Base-by-base conservation (phyloP, 2,329 filamentous ascomycete genomes). In the Exophiala mesophila region DNA sequence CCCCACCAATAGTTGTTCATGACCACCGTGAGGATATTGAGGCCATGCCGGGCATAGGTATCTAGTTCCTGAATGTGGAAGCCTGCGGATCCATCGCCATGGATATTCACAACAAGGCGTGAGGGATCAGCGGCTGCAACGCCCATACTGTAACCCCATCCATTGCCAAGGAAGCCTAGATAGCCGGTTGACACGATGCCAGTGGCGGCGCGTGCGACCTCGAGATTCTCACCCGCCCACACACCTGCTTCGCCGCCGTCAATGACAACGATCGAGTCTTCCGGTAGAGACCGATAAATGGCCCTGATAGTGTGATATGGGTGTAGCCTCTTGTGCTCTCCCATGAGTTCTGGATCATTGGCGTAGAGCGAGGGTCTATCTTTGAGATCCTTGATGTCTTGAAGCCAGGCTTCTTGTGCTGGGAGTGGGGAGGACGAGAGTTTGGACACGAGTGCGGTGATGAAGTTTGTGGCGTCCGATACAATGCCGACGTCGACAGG, bases 61-160 rank as follows among this genome's bases (percentile, higher is more conserved):
- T 71, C 68, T 2, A 71, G 59, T 47, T 71, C 68, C 39, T 64
- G 63, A 31, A 71, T 56, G 44, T 72, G 64, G 51, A 72, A 69
- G 1, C 69, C 69, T 1, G 64, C 66, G 12, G 58, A 62, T 4
- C 68, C 69, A 47, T 73, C 68, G 6, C 68, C 69, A 29, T 71
- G 67, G 3, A 71, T 57, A 43, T 67, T 70, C 4, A 72, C 55
- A 0, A 73, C 55, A 10, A 65, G 56, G 4, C 59, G 52, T 9
- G 52, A 49, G 1, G 63, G 64, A n/a, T 59, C 62, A 1, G 68
- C 69, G 3, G 70, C 52, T 0, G 67, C 67, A 7, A 64, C 65
- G 0, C 69, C 69, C 2, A 72, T 54, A 1, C 60, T 55, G 48
- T 71, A 71, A 3, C 69, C 69, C 57, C 65, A 72, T 3, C 68